Conservation (phyloP, 2,329 filamentous ascomycete genomes). For the Aspergillus sp. region DNA sequence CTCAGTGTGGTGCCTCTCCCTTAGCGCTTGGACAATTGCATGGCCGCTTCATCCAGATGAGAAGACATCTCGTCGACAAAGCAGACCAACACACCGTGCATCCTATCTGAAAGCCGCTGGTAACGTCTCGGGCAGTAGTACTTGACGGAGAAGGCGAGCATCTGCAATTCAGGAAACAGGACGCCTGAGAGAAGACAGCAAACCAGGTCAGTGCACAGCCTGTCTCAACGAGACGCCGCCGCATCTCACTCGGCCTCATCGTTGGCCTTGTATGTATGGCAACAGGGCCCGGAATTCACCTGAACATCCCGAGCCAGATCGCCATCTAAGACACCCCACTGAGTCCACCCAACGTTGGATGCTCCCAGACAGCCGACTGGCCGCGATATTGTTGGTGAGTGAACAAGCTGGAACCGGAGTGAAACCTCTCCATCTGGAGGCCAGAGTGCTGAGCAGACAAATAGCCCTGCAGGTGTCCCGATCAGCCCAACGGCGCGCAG, state of each 20-base stretch:
- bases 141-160: not conserved
- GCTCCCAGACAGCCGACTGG: not conserved
- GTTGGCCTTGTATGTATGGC: too few species aligned
- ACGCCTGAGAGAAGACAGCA: not conserved
- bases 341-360: not conserved
- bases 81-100: not conserved
- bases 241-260: too few species aligned
- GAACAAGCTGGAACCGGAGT: constrained; percentile 10
- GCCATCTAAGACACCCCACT: not conserved
- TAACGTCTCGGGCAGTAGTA: not conserved
- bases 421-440: constrained; percentile 24
- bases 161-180: not conserved
- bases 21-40: not conserved
- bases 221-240: too few species aligned
- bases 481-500: constrained; percentile 21
- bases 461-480: constrained; percentile 27
- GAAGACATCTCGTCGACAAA: not conserved
- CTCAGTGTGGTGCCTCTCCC: not conserved
- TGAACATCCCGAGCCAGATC: not conserved
- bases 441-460: constrained; percentile 16
- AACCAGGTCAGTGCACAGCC: too few species aligned
- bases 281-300: not conserved
- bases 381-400: constrained; percentile 7
- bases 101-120: not conserved
- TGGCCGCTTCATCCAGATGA: not conserved